phyloP scores from a whole-genome alignment of 495 filamentous ascomycete species.

The Podospora appendiculata region DNA sequence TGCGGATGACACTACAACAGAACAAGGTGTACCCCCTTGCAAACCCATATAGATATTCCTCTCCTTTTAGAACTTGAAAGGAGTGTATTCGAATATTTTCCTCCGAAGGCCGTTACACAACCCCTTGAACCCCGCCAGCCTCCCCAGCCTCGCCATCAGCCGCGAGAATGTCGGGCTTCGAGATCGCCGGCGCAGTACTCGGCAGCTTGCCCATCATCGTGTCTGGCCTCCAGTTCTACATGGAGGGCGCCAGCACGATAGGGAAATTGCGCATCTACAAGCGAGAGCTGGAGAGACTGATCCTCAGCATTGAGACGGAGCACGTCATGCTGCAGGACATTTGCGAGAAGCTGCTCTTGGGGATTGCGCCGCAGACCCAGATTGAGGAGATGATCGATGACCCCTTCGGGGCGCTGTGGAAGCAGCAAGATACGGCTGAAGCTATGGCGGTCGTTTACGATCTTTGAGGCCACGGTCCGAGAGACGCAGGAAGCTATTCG shows the following conservation, averaged over 20 bases:
- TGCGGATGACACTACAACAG: too few species aligned
- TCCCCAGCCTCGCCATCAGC: not conserved
- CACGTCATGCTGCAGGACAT: constrained; percentile 23
- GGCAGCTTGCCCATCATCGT: constrained; percentile 33
- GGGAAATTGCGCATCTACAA: constrained; percentile 19
- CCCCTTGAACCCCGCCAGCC: not conserved
- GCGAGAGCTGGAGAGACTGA: constrained; percentile 21
- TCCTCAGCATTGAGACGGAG: constrained; percentile 24
- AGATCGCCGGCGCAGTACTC: constrained; percentile 35
- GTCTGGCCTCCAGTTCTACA: constrained; percentile 29
- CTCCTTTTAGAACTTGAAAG: too few species aligned
- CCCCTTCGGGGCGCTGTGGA: constrained; percentile 15
- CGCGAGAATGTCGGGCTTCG: constrained; percentile 31
- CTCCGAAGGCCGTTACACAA: too few species aligned
- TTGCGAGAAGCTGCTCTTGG: constrained; percentile 23
- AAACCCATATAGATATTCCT: not conserved
- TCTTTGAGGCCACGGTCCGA: constrained; percentile 14
- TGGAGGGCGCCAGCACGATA: constrained; percentile 18
- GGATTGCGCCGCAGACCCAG: constrained; percentile 11
- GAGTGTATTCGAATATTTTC: too few species aligned
- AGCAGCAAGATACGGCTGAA: constrained; percentile 7
- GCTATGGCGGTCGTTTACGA: constrained; percentile 10
- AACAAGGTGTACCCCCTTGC: not conserved
- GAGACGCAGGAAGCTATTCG: constrained; percentile 13
- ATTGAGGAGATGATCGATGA: constrained; percentile 20